Evolutionary conservation across 176 grass and related monocot genomes (phyloP), one percentile per base, ranked within the genome.

Genomic region (Carex scoparia): DNA sequence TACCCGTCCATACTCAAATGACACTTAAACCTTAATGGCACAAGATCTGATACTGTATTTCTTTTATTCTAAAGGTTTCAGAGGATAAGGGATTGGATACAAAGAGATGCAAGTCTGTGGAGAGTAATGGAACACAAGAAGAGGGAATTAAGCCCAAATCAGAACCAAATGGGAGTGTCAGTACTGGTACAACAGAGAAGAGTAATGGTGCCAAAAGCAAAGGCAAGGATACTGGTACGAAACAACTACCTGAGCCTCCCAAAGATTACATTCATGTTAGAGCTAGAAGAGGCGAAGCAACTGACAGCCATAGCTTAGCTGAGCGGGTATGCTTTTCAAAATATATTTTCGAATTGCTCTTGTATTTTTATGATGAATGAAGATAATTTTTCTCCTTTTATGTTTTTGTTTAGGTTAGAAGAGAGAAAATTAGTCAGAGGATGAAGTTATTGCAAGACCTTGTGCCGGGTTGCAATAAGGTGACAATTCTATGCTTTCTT

Each of bases 381-480:
- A 71, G 15, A 28, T 71, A 68, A 32, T 61, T 69, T 78, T 85
- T 64, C 0, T 38, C 62, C 65, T 13, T 61, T 65, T 84, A n/a
- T 23, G 30, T 73, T 40, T 44, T 67, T 68, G 7, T 89, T 73
- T 83, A 99, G 97, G 91, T 94, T 60, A 94, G 97, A 89, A 99
- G 97, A 80, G 97, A 99, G 33, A 99, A 99, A 85, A 99, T 99
- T 61, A 90, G 97, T 94, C 97, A 90, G 58, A 86, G 97, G 86
- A 99, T 99, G 97, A 99, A 99, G 87, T 83, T 99, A 74, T 84
- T 99, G 63, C 97, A 99, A 87, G 97, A 96, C 91, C 97, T 99
- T 56, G 97, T 99, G 16, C 97, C 97, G 0, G 97, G 97, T 37
- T 99, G 97, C 79, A 96, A 99, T 73, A 99, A 99, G 97, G 97